Conservation (phyloP, 768 basidiomycete genomes). For the Megacollybia marginata region DNA sequence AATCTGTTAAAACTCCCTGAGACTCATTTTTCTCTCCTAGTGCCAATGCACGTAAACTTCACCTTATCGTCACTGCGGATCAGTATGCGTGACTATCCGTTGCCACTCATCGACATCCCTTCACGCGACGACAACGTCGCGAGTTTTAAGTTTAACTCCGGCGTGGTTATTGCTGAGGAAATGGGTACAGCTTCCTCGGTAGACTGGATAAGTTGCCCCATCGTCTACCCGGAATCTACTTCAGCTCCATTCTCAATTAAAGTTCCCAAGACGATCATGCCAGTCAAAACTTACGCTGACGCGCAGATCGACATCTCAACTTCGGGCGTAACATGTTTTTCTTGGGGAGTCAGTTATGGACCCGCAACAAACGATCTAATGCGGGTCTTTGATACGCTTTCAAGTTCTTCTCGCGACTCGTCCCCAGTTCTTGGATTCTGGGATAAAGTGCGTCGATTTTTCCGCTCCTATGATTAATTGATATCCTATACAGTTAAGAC, state of each 20-base stretch:
- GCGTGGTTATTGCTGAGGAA: constrained; percentile 85
- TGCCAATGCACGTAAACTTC: constrained; percentile 77
- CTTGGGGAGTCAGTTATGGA: constrained; percentile 86
- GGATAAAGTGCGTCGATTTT: constrained; percentile 65
- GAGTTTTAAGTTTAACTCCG: constrained; percentile 61
- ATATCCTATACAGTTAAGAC: constrained; percentile 42
- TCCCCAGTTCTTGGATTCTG: constrained; percentile 87
- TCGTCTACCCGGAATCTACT: constrained; percentile 53
- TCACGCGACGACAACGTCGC: constrained; percentile 29
- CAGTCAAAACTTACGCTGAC: constrained; percentile 85
- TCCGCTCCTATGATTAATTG: constrained; percentile 1
- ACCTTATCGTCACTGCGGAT: constrained; percentile 52
- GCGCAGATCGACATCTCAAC: constrained; percentile 66
- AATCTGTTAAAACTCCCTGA: constrained; percentile 59
- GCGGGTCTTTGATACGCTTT: constrained; percentile 73
- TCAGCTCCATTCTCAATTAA: constrained; percentile 46
- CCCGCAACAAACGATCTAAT: constrained; percentile 85
- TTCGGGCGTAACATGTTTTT: constrained; percentile 58
- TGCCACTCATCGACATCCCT: constrained; percentile 77
- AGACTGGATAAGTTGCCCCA: constrained; percentile 62
- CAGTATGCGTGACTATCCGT: constrained; percentile 79
- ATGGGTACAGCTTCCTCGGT: constrained; percentile 61
- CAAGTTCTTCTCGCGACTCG: constrained; percentile 69
- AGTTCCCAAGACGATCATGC: constrained; percentile 91
- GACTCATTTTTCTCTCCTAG: constrained; percentile 68